Evolutionary conservation across 179 eudicot species (phyloP).

Genomic region (Corrigiola litoralis): DNA sequence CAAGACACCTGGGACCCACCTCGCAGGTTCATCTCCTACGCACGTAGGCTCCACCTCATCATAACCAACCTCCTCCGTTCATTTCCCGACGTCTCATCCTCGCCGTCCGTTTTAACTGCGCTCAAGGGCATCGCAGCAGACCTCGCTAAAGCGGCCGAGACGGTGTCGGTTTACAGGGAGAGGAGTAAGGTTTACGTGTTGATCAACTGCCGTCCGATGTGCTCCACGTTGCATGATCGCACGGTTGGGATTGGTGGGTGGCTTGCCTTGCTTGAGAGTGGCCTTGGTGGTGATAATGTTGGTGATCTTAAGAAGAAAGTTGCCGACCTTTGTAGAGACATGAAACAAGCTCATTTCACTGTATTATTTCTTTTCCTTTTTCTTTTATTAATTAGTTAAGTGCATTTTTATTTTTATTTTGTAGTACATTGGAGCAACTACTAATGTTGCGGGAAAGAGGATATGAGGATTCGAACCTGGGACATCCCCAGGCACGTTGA

Average conservation of each 20-base stretch:
- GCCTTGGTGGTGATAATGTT: conserved; percentile 23
- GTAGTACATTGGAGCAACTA: no score
- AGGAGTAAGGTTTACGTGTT: conserved; percentile 54
- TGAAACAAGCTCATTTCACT: conserved; percentile 55
- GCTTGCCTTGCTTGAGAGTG: conserved; percentile 54
- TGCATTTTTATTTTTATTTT: no score
- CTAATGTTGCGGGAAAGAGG: no score
- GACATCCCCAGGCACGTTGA: no score
- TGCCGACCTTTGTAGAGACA: conserved; percentile 50
- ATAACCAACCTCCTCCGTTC: conserved; percentile 22
- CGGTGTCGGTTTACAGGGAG: conserved; percentile 33
- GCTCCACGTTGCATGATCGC: conserved; percentile 37
- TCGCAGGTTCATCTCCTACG: conserved; percentile 40
- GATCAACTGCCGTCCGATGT: conserved; percentile 41
- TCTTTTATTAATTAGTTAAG: no score
- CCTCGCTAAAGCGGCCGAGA: conserved; percentile 34
- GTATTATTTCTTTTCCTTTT: conserved; percentile 22
- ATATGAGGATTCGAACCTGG: no score
- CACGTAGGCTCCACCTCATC: conserved; percentile 41
- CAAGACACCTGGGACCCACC: conserved; percentile 39
- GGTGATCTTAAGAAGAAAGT: conserved; percentile 48
- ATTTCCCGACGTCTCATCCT: conserved; percentile 28
- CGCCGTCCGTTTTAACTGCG: conserved; percentile 45
- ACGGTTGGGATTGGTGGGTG: conserved; percentile 55
- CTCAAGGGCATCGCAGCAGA: conserved; percentile 50